Evolutionary conservation across 148 eudicot genomes (phyloP), one percentile per base, ranked within the genome.

Genomic region (Limonium bicolor): DNA sequence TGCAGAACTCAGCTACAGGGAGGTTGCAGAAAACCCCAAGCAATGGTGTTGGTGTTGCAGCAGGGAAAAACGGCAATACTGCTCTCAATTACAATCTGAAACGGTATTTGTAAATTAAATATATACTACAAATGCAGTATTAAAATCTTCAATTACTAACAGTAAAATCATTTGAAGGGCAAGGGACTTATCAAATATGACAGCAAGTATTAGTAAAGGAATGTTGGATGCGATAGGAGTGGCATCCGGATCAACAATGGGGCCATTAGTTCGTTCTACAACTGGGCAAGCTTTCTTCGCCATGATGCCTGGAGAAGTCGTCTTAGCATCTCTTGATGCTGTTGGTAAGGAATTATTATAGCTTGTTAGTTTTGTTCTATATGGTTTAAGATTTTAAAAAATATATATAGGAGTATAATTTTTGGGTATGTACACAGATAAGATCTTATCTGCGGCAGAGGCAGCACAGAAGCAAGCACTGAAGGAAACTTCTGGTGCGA

Each of bases 311-410:
- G 96, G 96, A 15, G 76, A 88, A 59, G 78, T 83, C 31, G 67
- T 83, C 52, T 65, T 88, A 46, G 96, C 96, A 60, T 88, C 96
- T 22, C 74, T 88, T 37, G 94, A 88, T 66, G 90, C 86, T 55
- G 58, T 88, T 46, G 78, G 96, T 87, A 76, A 66, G 92, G 65
- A 10, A 8, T 26, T 11, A 14, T n/a, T 20, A 17, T 18, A 40
- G 2, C 16, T 12, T 25, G 5, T 20, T 43, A n/a, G 33, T 29
- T 29, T 7, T 3, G 3, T n/a, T 24, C 20, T 38, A n/a, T n/a
- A 14, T 11, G 24, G 27, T 21, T 3, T 24, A 42, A 42, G 12
- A 14, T 20, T 15, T 29, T 3, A 29, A 29, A 29, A 1, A 7
- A 8, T 2, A 7, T 29, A n/a, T 3, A n/a, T 29, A 29, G 5